Evolutionary conservation across 441 rosid species (phyloP), one percentile per base, ranked within the genome.

Genomic region (Geranium incanum): DNA sequence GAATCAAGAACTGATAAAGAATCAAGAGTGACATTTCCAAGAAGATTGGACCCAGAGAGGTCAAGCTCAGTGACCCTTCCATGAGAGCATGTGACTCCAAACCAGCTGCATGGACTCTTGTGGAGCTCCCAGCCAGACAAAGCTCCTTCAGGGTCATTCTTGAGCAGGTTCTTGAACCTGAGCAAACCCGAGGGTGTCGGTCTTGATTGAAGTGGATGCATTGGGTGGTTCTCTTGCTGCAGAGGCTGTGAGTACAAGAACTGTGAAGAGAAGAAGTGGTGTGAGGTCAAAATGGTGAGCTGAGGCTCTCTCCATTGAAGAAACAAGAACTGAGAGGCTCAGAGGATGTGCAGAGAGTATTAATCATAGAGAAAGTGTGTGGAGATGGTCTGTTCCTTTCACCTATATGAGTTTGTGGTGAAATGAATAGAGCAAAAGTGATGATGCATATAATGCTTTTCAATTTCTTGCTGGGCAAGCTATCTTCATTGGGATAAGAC

Each of bases 21-120:
- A 39, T 85, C 82, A 68, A 94, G 85, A 41, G 85, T 84, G 68
- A 91, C 62, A 3, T 68, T 55, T 21, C 93, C 97, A 33, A 65
- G 71, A 72, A 94, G 91, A 59, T 75, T 77, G 69, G 80, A 71
- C 23, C 84, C 85, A 41, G 78, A 83, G 68, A 94, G 99, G 75
- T 94, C 86, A 60, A 94, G 85, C 78, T 85, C 89, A 21, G 85
- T 80, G 71, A 82, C 89, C 79, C 99, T 84, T 68, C 90, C 87
- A 3, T 59, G 75, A 36, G 87, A 71, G 83, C 99, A 94, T 59
- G 91, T 81, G 69, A 92, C 82, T 48, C 99, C 99, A 74, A 83
- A 81, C 85, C 89, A 94, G 72, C 68, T 70, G 76, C 99, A 91
- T 23, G 93, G 94, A 41, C 77, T 81, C 66, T 75, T 84, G 13